Evolutionary conservation across 1,139 yeast genomes (phyloP).

Genomic region (Scheffersomyces parashehatae): DNA sequence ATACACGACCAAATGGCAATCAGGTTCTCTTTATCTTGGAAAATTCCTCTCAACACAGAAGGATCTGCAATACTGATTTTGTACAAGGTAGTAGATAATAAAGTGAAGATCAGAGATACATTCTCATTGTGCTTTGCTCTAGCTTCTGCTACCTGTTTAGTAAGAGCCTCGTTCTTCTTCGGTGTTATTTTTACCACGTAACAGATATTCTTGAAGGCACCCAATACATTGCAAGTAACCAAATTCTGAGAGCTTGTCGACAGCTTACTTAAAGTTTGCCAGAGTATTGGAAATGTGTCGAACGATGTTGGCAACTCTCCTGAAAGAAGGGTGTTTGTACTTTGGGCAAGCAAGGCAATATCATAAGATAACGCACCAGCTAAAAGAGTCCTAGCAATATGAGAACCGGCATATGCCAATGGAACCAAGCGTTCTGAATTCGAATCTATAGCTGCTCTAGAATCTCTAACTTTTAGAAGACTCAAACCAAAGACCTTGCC

Average conservation of each 20-base stretch:
- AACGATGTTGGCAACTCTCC: constrained; percentile 40
- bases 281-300: constrained; percentile 48
- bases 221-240: constrained; percentile 41
- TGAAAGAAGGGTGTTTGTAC: constrained; percentile 44
- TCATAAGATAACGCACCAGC: constrained; percentile 55
- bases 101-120: constrained; percentile 22
- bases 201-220: constrained; percentile 44
- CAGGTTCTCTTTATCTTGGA: constrained; percentile 27
- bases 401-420: constrained; percentile 21
- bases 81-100: constrained; percentile 29
- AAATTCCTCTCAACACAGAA: constrained; percentile 35
- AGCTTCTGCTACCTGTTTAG: constrained; percentile 24
- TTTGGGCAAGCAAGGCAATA: constrained; percentile 54
- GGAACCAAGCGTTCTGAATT: constrained; percentile 24
- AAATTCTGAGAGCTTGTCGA: constrained; percentile 38
- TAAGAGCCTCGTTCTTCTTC: constrained; percentile 21
- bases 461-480: constrained; percentile 31
- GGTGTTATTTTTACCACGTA: constrained; percentile 38
- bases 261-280: constrained; percentile 42
- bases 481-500: constrained; percentile 18
- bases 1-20: constrained; percentile 70
- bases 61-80: constrained; percentile 45
- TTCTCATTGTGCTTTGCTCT: constrained; percentile 35
- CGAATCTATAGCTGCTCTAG: constrained; percentile 36
- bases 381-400: constrained; percentile 31